These are phyloP conservation scores for Fusarium kyushuense DNA, from an alignment of 2,329 filamentous ascomycete species.

Conservation along the genomic window DNA sequence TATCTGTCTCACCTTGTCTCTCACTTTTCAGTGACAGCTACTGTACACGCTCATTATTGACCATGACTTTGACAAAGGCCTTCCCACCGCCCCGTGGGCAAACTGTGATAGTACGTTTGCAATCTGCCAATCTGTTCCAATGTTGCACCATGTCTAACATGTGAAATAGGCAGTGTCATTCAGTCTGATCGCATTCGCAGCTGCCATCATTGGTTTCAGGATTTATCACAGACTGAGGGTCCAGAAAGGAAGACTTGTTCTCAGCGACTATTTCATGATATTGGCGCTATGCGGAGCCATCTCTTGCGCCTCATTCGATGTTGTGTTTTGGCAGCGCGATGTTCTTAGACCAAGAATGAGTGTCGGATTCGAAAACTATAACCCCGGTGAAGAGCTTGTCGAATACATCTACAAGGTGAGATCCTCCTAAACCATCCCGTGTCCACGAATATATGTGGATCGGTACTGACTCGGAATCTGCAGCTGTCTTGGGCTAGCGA, in stretches of 20 bases:
- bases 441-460: rapidly evolving
- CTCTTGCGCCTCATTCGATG: slow-evolving; percentile 19
- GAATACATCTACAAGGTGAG: slow-evolving; percentile 37
- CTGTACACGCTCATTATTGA: slow-evolving; percentile 17
- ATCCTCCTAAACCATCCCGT: rapidly evolving
- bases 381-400: slow-evolving; percentile 12
- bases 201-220: slow-evolving; percentile 12
- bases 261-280: slow-evolving; percentile 32
- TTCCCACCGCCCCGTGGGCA: slow-evolving; percentile 21
- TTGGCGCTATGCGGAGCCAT: slow-evolving; percentile 22
- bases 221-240: slow-evolving; percentile 27
- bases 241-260: slow-evolving; percentile 16
- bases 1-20: slow-evolving; percentile 20
- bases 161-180: slow-evolving; percentile 12
- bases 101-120: slow-evolving; percentile 22
- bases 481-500: slow-evolving; percentile 39
- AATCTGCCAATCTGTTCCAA: background rate
- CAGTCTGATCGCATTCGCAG: slow-evolving; percentile 13
- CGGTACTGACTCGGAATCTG: background rate
- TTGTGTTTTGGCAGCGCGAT: slow-evolving; percentile 16
- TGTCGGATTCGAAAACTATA: slow-evolving; percentile 26
- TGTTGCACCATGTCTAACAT: background rate
- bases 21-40: slow-evolving; percentile 9
- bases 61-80: slow-evolving; percentile 26
- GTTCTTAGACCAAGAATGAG: slow-evolving; percentile 30